phyloP scores from a whole-genome alignment of 2,329 filamentous ascomycete genomes.

The Grosmannia serpens region DNA sequence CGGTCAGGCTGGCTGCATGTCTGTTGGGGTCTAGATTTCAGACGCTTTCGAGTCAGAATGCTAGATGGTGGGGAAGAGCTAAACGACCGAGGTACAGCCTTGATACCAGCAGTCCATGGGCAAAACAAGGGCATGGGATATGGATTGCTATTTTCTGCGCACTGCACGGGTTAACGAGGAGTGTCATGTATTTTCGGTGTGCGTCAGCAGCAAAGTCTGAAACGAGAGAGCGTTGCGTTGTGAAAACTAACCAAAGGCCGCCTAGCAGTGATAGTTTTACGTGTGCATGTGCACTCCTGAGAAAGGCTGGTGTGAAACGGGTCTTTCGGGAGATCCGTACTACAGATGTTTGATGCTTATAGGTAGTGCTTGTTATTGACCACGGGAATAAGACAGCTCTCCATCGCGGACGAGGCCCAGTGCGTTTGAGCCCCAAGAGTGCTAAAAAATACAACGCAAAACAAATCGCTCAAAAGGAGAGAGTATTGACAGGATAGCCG shows the following conservation, averaged over 20 bases:
- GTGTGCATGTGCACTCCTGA: neutral
- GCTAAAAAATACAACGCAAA: neutral
- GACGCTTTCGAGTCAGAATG: neutral
- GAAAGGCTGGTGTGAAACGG: neutral
- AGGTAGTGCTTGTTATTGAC: neutral
- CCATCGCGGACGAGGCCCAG: neutral
- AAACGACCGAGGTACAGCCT: neutral
- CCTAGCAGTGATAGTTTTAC: neutral
- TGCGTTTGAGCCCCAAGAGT: neutral
- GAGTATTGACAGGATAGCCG: neutral
- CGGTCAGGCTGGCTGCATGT: neutral
- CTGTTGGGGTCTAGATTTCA: neutral
- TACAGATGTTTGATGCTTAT: neutral
- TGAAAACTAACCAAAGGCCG: neutral
- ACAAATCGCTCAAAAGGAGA: neutral
- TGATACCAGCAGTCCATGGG: neutral
- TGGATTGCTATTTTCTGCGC: neutral
- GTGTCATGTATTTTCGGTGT: neutral
- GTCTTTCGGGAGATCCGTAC: neutral
- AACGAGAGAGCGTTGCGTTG: neutral
- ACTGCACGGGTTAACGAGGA: neutral
- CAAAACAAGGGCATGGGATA: neutral
- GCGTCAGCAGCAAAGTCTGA: neutral
- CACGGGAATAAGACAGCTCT: neutral
- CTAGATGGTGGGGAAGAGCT: neutral